Percentiles rank a stretch among this genome's conserved stretches.
phyloP scores from a whole-genome alignment of 257 asterid genomes.

The Scutellaria minor region DNA sequence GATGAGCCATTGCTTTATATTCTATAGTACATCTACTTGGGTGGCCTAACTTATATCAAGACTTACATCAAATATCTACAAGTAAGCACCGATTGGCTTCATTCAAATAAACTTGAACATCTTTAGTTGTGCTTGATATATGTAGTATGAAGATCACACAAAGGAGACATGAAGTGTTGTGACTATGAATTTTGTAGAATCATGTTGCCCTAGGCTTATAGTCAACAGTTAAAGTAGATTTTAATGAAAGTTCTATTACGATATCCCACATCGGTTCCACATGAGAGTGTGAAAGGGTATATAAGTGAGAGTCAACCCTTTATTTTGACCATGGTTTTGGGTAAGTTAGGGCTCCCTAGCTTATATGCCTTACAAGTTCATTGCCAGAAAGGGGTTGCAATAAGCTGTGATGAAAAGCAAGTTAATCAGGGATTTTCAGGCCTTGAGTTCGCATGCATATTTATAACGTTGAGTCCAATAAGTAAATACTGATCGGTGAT shows the following conservation, averaged over 20 bases:
- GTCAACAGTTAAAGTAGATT: not conserved
- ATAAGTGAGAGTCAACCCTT: no score
- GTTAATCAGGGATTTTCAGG: not conserved
- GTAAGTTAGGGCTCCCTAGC: no score
- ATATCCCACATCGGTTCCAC: no score
- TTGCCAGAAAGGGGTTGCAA: not conserved
- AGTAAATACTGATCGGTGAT: not conserved
- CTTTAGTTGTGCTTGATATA: slow-evolving; percentile 12
- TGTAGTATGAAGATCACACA: not conserved
- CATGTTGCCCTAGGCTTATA: slow-evolving; percentile 3
- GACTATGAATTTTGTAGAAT: not conserved
- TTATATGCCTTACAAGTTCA: no score
- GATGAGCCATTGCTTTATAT: slow-evolving; percentile 29
- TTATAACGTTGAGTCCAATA: not conserved
- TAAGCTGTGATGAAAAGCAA: not conserved
- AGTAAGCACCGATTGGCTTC: slow-evolving; percentile 6
- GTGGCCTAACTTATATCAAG: slow-evolving; percentile 13
- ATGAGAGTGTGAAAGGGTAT: no score
- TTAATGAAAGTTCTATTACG: no score
- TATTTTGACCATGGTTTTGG: no score
- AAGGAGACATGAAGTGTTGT: not conserved
- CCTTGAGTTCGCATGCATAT: not conserved
- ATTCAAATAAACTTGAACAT: not conserved
- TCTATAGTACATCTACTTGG: slow-evolving; percentile 11
- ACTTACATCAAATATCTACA: slow-evolving; percentile 17